Base-by-base conservation (phyloP, 1,284 basidiomycete genomes). In the Athelia sp. region DNA sequence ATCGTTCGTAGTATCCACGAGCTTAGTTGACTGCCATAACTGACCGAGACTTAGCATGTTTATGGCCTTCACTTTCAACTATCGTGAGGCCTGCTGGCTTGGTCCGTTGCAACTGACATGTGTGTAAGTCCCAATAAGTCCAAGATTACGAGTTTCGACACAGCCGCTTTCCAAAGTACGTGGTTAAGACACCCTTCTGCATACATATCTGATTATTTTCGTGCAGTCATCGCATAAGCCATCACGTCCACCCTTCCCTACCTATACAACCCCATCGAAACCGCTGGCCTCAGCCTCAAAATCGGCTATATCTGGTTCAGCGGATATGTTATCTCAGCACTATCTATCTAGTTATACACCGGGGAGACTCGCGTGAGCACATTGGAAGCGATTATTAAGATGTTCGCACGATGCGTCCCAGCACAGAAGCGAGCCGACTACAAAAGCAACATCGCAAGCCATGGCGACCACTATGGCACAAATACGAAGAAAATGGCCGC, bases 181-280 rank as follows among this genome's bases (percentile, higher is more conserved):
- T 40, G 8, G 4, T 17, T 40, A n/a, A n/a, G n/a, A n/a, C n/a
- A n/a, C n/a, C n/a, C n/a, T n/a, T n/a, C n/a, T n/a, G n/a, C n/a
- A n/a, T n/a, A n/a, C n/a, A n/a, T n/a, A n/a, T n/a, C 36, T 40
- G 6, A 29, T 29, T 13, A 29, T 29, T 29, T 29, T 13, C 13
- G 26, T 13, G 13, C 26, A 40, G 35, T 47, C 14, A 24, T 42
- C 15, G 52, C 52, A 9, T 53, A 38, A 24, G 45, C 46, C 11
- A 49, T 53, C 29, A 53, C 52, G 15, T 53, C 50, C 21, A 53
- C 52, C 9, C 19, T 53, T 29, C 52, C 52, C 2, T 53, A 53
- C 40, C 49, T 53, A 8, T 53, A 50, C 34, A 46, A 53, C 46
- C 32, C 43, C 18, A 15, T 26, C 10, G 48, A 43, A 23, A 26